Conservation (phyloP, 2,329 filamentous ascomycete genomes). For the Penicillium sp. region DNA sequence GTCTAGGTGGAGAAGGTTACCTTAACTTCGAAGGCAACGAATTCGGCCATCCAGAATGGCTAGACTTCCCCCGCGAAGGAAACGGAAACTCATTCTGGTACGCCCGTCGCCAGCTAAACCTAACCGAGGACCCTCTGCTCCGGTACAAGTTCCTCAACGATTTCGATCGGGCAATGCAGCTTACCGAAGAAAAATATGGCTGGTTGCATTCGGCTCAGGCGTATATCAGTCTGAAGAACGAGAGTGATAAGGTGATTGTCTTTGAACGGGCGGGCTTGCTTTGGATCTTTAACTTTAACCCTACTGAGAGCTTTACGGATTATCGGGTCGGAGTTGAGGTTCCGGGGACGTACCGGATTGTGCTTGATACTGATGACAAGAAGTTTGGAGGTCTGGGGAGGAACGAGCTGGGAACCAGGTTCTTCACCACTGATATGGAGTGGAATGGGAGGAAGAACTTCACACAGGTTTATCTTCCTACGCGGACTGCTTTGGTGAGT, state of each 20-base stretch:
- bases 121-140: conserved; percentile 80
- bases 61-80: conserved; percentile 93
- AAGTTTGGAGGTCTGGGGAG: conserved; percentile 78
- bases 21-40: conserved; percentile 99
- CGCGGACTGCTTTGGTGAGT: conserved; percentile 75
- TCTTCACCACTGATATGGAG: conserved; percentile 85
- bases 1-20: conserved; percentile 90
- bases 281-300: conserved; percentile 97
- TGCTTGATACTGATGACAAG: conserved; percentile 77
- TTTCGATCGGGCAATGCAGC: conserved; percentile 91
- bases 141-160: conserved; percentile 91
- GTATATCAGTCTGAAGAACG: conserved; percentile 91
- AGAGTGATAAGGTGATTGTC: conserved; percentile 89
- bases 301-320: conserved; percentile 79
- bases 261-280: conserved; percentile 89
- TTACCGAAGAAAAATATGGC: conserved; percentile 80
- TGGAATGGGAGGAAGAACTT: conserved; percentile 94
- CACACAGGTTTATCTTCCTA: conserved; percentile 86
- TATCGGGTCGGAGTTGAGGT: conserved; percentile 88
- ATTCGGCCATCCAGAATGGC: conserved; percentile 98
- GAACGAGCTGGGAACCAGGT: conserved; percentile 76
- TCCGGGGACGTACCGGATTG: conserved; percentile 80
- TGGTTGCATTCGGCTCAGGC: conserved; percentile 87
- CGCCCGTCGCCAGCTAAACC: conserved; percentile 87
- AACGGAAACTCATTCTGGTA: conserved; percentile 95